Base-by-base conservation (phyloP, 1,284 basidiomycete species). In the Phylloboletellus chloephorus region DNA sequence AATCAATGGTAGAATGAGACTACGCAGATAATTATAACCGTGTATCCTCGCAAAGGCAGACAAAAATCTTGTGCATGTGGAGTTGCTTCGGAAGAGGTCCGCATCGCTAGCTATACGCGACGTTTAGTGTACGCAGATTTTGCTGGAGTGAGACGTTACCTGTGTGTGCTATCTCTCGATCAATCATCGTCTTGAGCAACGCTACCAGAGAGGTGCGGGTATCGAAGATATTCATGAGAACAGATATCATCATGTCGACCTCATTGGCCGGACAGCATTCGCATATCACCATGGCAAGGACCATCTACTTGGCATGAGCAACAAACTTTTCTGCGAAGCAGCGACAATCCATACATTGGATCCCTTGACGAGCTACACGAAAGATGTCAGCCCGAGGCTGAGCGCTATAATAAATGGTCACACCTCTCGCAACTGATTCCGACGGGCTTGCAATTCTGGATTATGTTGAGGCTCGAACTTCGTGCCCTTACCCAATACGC, bases 171-270 rank as follows among this genome's bases (percentile, higher is more conserved):
- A 96, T 78, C 63, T 96, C 92, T 41, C 82, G 73, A 52, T 92
- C 87, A 47, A 95, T 84, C 69, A 94, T 79, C 5, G 78, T 73
- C 61, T 89, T 90, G 52, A 95, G 70, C 25, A 96, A 67, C 25
- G 67, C 71, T 60, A 93, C 73, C 22, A 93, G 66, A 3, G 80
- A 75, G n/a, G 73, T 70, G 13, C 84, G 78, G 3, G 82, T 82
- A 56, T 94, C 85, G 58, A 92, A 92, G 15, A 91, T 67, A 49
- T 93, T 88, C 53, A 95, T 74, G 37, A 96, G 67, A n/a, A 94
- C 80, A 2, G 82, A 80, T 31, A 93, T 82, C 67, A 93, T 82
- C 47, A 80, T 81, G 48, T 93, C 90, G 6, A 87, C 79, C 53
- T 93, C 88, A 13, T 62, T 60, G 11, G 81, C 69, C 4, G 88